Base-by-base conservation (phyloP, 352 stramenopile genomes). In the Globisporangium takayamanum region DNA sequence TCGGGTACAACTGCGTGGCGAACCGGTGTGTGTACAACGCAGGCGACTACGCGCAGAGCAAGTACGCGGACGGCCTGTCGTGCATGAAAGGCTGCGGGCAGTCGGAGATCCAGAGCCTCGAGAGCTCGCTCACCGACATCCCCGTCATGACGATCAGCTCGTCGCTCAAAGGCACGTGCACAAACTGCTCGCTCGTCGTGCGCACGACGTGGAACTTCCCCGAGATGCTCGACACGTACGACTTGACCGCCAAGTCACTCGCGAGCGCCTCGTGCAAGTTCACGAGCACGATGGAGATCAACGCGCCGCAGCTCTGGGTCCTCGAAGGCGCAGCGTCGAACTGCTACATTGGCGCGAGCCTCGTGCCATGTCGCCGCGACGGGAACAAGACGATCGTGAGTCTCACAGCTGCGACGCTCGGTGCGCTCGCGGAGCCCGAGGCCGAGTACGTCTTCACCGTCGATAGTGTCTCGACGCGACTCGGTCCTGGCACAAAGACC, bases 171-270 rank as follows among this genome's bases (percentile, higher is more conserved):
- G 83, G 83, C 62, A 93, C 80, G 57, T 93, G 83, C 49, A 57
- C 58, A 36, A 76, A 89, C 64, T 93, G 83, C 60, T 78, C 77
- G 49, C 68, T 88, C 51, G 66, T 83, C 36, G 64, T 76, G 8
- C 48, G 60, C 39, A 88, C 79, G 49, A 66, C 33, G 10, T 93
- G 84, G 67, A 84, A 91, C 62, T 93, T 93, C 51, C 83, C 83
- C 3, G 68, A 73, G 50, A 75, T 91, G 68, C 71, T 93, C 41
- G 57, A 70, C 36, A 74, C 76, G n/a, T 88, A 85, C 57, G 73
- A 82, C 57, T 58, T 93, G 5, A 75, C 79, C 11, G 37, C 66
- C 7, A 51, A 57, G 22, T 83, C 70, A 8, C 62, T 93, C 16
- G 26, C 56, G 5, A 55, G 62, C 8, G 51, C 49, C 5, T 47